phyloP scores from a whole-genome alignment of 139 green algal genomes.

The Chlamydomonas sp. region DNA sequence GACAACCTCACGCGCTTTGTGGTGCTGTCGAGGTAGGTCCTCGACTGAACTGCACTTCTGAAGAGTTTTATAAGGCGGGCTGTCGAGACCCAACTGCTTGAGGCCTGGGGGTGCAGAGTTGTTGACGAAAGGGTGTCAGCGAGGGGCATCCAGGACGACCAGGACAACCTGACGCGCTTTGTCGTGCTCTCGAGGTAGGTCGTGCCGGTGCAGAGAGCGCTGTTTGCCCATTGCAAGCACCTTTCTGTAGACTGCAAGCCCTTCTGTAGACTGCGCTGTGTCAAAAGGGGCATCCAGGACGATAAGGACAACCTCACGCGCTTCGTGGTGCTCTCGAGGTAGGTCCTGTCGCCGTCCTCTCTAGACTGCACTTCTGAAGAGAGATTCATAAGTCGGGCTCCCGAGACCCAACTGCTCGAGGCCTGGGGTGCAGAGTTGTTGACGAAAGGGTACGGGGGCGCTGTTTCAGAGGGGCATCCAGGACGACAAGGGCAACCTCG shows the following conservation, averaged over 20 bases:
- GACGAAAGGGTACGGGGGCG: too few relatives aligned
- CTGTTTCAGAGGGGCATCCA: conserved; percentile 55
- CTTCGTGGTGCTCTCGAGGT: conserved; percentile 88
- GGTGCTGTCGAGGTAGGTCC: conserved; percentile 61
- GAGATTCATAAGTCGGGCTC: conserved; percentile 34
- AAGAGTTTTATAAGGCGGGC: conserved; percentile 28
- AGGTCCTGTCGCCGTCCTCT: neutral
- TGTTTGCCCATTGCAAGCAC: too few relatives aligned
- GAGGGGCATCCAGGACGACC: conserved; percentile 71
- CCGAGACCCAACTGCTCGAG: too few relatives aligned
- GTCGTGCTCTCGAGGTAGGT: conserved; percentile 79
- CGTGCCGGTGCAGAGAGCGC: too few relatives aligned
- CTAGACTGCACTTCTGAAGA: neutral
- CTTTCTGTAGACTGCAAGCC: too few relatives aligned
- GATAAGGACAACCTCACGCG: conserved; percentile 87
- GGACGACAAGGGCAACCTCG: conserved; percentile 85
- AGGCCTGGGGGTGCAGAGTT: too few relatives aligned
- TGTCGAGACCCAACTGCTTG: too few relatives aligned
- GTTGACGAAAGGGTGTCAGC: too few relatives aligned
- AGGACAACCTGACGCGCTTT: conserved; percentile 90
- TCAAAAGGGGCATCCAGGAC: conserved; percentile 71
- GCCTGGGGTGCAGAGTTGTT: too few relatives aligned
- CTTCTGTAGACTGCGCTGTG: too few relatives aligned
- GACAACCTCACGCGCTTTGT: conserved; percentile 95
- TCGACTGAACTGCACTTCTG: neutral